Conservation (phyloP, 257 asterid species). For the Phtheirospermum japonicum region DNA sequence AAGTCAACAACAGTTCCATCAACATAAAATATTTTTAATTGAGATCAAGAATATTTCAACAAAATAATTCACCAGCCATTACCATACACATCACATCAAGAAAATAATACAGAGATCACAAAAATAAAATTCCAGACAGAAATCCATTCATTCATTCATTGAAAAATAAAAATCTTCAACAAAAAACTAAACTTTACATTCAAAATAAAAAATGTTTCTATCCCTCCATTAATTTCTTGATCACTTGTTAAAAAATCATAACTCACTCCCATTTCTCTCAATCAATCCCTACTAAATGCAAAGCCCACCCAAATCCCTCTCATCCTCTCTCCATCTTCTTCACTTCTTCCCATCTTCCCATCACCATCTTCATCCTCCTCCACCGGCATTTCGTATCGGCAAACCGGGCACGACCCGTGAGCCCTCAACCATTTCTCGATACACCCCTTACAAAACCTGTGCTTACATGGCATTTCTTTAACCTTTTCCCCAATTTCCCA, state of each 20-base stretch:
- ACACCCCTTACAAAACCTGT: constrained; percentile 57
- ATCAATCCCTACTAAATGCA: constrained; percentile 13
- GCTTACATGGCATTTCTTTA: constrained; percentile 75
- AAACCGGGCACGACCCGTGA: constrained; percentile 85
- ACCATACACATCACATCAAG: no score
- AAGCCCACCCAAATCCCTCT: constrained; percentile 54
- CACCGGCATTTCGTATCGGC: constrained; percentile 67
- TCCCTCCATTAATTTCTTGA: no score
- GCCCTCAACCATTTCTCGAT: constrained; percentile 62
- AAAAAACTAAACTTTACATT: no score
- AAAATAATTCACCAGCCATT: no score
- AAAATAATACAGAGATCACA: no score
- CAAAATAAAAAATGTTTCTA: no score
- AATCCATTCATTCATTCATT: no score
- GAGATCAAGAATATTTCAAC: no score
- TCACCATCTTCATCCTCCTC: constrained; percentile 37
- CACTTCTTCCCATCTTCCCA: constrained; percentile 26
- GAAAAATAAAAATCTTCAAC: no score
- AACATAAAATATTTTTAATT: no score
- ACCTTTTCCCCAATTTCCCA: constrained; percentile 45
- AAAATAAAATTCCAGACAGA: no score
- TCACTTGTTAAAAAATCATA: constrained; percentile 18
- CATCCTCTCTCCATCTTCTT: constrained; percentile 35
- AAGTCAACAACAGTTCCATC: no score
- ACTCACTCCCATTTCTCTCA: constrained; percentile 23